These are phyloP conservation scores for Myxozyma geophila DNA, from an alignment of 805 yeast species.

Conservation along the genomic window DNA sequence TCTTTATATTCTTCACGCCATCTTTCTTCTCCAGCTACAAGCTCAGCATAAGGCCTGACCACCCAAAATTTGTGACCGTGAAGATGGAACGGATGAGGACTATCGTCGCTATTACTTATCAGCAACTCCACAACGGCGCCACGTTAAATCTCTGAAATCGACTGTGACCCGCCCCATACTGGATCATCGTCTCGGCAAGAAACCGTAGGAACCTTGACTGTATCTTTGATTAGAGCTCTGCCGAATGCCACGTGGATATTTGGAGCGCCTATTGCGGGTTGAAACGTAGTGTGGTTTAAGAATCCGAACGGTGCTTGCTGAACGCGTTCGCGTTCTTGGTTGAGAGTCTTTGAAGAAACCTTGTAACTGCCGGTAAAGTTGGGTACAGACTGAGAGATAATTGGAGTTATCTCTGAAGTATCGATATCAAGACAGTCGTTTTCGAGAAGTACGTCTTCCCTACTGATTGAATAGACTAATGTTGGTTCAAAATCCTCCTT, in stretches of 20 bases:
- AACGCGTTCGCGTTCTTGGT: constrained; percentile 28
- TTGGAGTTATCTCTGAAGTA: constrained; percentile 10
- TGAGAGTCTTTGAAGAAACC: constrained; percentile 19
- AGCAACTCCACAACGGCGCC: constrained; percentile 76
- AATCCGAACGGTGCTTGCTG: constrained; percentile 33
- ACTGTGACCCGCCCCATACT: constrained; percentile 63
- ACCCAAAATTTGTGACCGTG: constrained; percentile 77
- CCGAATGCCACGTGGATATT: constrained; percentile 41
- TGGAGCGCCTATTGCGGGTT: constrained; percentile 41
- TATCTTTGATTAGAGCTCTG: constrained; percentile 42
- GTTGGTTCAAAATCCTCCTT: neutral
- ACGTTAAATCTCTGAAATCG: constrained; percentile 59
- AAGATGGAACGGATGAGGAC: constrained; percentile 78
- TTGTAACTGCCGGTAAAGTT: constrained; percentile 7
- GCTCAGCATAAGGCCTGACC: constrained; percentile 53
- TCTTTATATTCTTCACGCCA: constrained; percentile 27
- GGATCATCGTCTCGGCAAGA: constrained; percentile 68
- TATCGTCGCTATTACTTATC: constrained; percentile 77
- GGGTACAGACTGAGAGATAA: constrained; percentile 4
- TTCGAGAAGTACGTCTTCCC: constrained; percentile 20
- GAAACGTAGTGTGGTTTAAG: constrained; percentile 42
- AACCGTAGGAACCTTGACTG: constrained; percentile 50
- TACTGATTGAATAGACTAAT: neutral
- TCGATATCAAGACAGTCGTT: constrained; percentile 22
- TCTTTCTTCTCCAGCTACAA: constrained; percentile 13